A percentile compares a stretch with the other conserved stretches of the same genome.
Evolutionary conservation across 164 flowering plant species (phyloP).

Genomic region (Macadamia tetraphylla): DNA sequence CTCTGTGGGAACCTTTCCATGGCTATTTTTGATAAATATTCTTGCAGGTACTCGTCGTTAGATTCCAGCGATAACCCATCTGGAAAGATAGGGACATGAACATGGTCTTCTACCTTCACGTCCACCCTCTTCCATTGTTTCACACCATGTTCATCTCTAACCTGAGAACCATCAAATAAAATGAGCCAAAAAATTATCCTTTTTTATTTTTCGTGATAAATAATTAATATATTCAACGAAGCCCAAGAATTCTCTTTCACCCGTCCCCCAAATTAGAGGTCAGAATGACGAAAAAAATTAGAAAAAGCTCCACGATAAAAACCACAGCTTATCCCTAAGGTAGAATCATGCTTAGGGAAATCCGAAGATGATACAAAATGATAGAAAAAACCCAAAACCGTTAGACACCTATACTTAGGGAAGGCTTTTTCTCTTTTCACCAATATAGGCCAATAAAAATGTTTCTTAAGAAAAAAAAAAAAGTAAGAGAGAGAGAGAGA

Average conservation of each 20-base stretch:
- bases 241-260: background rate
- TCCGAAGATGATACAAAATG: no score
- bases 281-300: no score
- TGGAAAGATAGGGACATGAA: constrained; percentile 35
- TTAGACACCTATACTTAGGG: no score
- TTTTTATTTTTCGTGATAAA: no score
- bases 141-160: constrained; percentile 35
- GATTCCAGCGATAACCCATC: constrained; percentile 24
- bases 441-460: no score
- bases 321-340: no score
- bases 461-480: background rate
- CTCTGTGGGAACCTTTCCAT: constrained; percentile 31
- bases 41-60: constrained; percentile 30
- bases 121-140: constrained; percentile 52
- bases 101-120: constrained; percentile 45
- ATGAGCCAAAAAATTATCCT: no score
- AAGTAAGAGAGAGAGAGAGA: background rate
- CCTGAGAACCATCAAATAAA: constrained; percentile 18
- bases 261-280: background rate
- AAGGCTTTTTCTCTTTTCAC: no score
- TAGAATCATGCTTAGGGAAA: no score
- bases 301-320: no score
- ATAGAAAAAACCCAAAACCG: no score
- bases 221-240: no score
- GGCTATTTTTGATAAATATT: constrained; percentile 37